A percentile compares a stretch with the other conserved stretches of the same genome.
These are phyloP conservation scores for Candida vaughaniae DNA, from an alignment of 805 yeast species.

Conservation along the genomic window DNA sequence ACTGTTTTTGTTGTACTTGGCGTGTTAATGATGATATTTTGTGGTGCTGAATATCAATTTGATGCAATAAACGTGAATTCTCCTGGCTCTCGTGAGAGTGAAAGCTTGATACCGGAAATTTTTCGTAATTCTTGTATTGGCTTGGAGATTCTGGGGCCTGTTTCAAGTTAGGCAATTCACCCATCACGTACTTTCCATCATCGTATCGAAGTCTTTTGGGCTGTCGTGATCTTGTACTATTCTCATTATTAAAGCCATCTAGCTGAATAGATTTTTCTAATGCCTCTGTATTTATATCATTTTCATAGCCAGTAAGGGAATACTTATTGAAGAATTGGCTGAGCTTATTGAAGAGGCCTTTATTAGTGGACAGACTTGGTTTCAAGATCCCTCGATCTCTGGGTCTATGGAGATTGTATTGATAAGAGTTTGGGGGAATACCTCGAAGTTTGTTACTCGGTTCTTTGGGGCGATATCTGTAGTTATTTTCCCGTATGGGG, in stretches of 20 bases:
- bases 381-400: slow-evolving; percentile 14
- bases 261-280: slow-evolving; percentile 8
- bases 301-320: slow-evolving; percentile 11
- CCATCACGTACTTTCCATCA: slow-evolving; percentile 6
- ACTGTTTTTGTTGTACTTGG: not conserved
- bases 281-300: slow-evolving; percentile 8
- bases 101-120: too few relatives aligned
- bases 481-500: too few relatives aligned
- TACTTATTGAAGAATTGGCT: slow-evolving; percentile 12
- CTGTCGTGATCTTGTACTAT: not conserved
- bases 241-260: not conserved
- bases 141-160: not conserved
- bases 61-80: not conserved
- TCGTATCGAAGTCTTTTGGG: slow-evolving; percentile 8
- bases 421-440: too few relatives aligned
- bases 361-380: slow-evolving; percentile 7
- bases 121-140: too few relatives aligned
- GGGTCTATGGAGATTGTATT: too few relatives aligned
- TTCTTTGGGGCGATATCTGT: too few relatives aligned
- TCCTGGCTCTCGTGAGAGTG: too few relatives aligned
- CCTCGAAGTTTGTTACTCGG: too few relatives aligned
- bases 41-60: not conserved
- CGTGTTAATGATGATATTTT: not conserved
- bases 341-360: slow-evolving; percentile 10
- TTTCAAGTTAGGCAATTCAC: slow-evolving; percentile 4